Percentiles rank a stretch among this genome's conserved stretches.
Conservation (phyloP, 1,284 basidiomycete species). For the Apiotrichum brassicae region DNA sequence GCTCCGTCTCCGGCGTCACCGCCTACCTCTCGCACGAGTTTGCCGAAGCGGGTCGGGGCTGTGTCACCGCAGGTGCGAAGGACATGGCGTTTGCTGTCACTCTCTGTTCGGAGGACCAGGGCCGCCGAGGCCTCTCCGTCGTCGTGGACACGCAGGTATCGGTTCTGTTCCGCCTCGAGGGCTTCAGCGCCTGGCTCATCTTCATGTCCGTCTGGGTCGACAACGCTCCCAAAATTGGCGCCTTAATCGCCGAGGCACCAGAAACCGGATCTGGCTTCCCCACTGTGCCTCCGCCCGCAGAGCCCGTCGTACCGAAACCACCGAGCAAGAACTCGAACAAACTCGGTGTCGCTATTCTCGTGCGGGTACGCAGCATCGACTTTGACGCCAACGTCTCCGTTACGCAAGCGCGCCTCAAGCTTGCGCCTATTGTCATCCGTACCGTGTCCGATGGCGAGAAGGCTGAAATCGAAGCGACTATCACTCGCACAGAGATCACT, state of each 20-base stretch:
- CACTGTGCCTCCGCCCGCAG: background rate
- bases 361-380: conserved; percentile 64
- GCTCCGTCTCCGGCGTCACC: conserved; percentile 69
- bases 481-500: conserved; percentile 58
- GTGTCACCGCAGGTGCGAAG: conserved; percentile 39
- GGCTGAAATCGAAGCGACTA: conserved; percentile 54
- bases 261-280: background rate
- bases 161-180: conserved; percentile 37
- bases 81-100: conserved; percentile 39
- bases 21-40: conserved; percentile 66
- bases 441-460: conserved; percentile 36
- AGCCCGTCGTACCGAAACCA: background rate
- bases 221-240: conserved; percentile 32
- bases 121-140: conserved; percentile 52
- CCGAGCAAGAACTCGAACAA: conserved; percentile 4
- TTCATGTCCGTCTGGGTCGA: conserved; percentile 43
- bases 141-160: conserved; percentile 37
- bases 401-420: conserved; percentile 54
- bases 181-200: conserved; percentile 40
- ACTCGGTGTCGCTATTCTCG: conserved; percentile 49
- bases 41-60: conserved; percentile 34
- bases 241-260: background rate
- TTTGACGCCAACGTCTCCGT: conserved; percentile 67
- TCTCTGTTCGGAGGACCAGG: conserved; percentile 14
- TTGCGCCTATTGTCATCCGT: conserved; percentile 51